Evolutionary conservation across 2,329 filamentous ascomycete genomes (phyloP).

Genomic region (Talaromyces sp.): DNA sequence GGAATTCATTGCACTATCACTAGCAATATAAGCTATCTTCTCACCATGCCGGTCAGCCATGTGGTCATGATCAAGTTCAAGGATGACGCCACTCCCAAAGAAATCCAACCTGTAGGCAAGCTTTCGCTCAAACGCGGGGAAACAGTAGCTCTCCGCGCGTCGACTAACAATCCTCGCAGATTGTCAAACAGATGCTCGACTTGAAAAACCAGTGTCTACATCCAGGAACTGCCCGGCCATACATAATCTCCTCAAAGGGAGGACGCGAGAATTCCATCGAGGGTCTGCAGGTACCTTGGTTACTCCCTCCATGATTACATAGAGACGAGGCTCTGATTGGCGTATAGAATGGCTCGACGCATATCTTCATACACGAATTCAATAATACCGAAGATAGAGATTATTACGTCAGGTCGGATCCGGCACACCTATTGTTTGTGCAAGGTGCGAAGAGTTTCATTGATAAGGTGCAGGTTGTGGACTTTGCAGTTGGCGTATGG

Average conservation of each 20-base stretch:
- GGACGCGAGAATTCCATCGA: constrained; percentile 16
- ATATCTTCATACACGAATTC: constrained; percentile 68
- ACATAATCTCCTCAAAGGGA: constrained; percentile 14
- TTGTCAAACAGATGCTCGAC: constrained; percentile 13
- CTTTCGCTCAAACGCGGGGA: background rate
- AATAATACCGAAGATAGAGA: constrained; percentile 59
- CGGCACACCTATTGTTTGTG: constrained; percentile 59
- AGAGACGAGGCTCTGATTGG: background rate
- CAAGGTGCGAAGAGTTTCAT: constrained; percentile 34
- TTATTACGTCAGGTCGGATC: constrained; percentile 65
- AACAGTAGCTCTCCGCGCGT: background rate
- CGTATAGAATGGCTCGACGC: constrained; percentile 59
- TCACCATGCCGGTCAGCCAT: constrained; percentile 14
- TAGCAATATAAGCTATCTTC: background rate
- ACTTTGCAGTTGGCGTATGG: constrained; percentile 27
- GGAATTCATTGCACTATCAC: too few relatives aligned
- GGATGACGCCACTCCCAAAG: constrained; percentile 8
- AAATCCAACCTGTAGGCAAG: constrained; percentile 16
- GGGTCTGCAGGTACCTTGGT: background rate
- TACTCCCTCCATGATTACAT: too few relatives aligned
- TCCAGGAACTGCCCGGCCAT: constrained; percentile 8
- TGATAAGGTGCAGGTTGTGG: constrained; percentile 35
- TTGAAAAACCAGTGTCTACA: constrained; percentile 17
- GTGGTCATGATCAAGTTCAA: constrained; percentile 19
- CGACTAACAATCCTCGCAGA: background rate